A percentile compares a stretch with the other conserved stretches of the same genome.
phyloP scores from a whole-genome alignment of 805 yeast genomes.

The Priceomyces fermenticarens region DNA sequence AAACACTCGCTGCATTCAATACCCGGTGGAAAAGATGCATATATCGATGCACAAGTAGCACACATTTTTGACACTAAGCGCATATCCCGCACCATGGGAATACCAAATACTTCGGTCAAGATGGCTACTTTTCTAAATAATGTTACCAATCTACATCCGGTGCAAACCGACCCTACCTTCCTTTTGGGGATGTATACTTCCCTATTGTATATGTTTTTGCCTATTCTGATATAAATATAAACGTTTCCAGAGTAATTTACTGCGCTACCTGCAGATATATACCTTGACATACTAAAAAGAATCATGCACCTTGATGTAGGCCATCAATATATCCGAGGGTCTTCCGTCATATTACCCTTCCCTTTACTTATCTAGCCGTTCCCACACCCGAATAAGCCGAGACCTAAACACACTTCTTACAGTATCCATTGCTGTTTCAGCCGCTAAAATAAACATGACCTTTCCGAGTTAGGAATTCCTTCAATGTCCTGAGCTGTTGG shows the following conservation, averaged over 20 bases:
- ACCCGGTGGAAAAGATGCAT: no score
- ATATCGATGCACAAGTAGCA: no score
- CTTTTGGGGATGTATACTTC: neutral
- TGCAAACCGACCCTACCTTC: neutral
- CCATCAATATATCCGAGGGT: neutral
- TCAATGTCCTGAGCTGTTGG: neutral
- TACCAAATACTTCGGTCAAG: neutral
- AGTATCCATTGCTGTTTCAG: slow-evolving; percentile 6
- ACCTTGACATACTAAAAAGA: no score
- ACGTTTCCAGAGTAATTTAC: no score
- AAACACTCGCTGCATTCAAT: no score
- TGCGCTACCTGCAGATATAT: no score
- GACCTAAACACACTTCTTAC: neutral
- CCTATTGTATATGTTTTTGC: no score
- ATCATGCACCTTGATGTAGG: no score
- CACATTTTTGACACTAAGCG: neutral
- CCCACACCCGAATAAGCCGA: slow-evolving; percentile 15
- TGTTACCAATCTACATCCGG: no score
- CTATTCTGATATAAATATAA: no score
- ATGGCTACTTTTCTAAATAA: neutral
- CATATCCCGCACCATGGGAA: neutral
- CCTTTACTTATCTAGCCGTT: slow-evolving; percentile 1
- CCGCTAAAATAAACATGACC: slow-evolving; percentile 17
- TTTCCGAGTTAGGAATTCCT: slow-evolving; percentile 12
- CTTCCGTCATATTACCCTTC: neutral